Percentiles rank a stretch among this genome's conserved stretches.
phyloP scores from a whole-genome alignment of 352 stramenopile species.

The Globisporangium nunn region DNA sequence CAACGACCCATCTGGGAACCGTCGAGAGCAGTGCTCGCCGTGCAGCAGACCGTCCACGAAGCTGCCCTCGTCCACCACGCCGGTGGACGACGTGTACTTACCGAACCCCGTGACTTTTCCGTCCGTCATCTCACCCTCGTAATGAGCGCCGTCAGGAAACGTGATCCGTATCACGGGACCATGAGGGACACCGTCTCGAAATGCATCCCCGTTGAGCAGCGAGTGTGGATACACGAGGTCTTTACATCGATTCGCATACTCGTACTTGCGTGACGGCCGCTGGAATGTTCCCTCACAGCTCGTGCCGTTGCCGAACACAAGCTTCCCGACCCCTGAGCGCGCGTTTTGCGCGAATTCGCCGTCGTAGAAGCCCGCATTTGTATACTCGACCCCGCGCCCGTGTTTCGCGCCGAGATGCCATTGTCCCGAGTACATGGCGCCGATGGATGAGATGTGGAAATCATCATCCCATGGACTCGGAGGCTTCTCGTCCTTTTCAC shows the following conservation, averaged over 20 bases:
- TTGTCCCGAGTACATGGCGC: slow-evolving; percentile 40
- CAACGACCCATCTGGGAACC: slow-evolving; percentile 38
- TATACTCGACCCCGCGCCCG: slow-evolving; percentile 46
- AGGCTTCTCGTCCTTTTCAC: neutral
- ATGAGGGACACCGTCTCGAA: slow-evolving; percentile 41
- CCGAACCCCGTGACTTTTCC: slow-evolving; percentile 45
- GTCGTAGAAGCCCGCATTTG: slow-evolving; percentile 58
- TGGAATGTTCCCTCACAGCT: slow-evolving; percentile 40
- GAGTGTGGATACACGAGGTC: slow-evolving; percentile 26
- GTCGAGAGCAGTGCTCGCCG: slow-evolving; percentile 32
- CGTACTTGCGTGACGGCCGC: slow-evolving; percentile 30
- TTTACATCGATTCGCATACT: slow-evolving; percentile 32
- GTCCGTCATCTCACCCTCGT: slow-evolving; percentile 61
- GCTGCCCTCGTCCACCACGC: slow-evolving; percentile 52
- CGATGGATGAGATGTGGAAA: slow-evolving; percentile 66
- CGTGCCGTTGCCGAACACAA: slow-evolving; percentile 57
- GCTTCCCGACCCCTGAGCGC: slow-evolving; percentile 30
- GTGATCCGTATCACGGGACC: slow-evolving; percentile 35
- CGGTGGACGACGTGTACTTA: slow-evolving; percentile 52
- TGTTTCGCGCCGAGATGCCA: slow-evolving; percentile 51
- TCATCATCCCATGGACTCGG: slow-evolving; percentile 40
- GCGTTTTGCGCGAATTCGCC: slow-evolving; percentile 44
- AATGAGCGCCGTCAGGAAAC: slow-evolving; percentile 57
- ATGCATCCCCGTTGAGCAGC: slow-evolving; percentile 41
- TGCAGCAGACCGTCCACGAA: slow-evolving; percentile 57